Conservation (phyloP, 2,329 filamentous ascomycete genomes). For the Colletotrichum magnum region DNA sequence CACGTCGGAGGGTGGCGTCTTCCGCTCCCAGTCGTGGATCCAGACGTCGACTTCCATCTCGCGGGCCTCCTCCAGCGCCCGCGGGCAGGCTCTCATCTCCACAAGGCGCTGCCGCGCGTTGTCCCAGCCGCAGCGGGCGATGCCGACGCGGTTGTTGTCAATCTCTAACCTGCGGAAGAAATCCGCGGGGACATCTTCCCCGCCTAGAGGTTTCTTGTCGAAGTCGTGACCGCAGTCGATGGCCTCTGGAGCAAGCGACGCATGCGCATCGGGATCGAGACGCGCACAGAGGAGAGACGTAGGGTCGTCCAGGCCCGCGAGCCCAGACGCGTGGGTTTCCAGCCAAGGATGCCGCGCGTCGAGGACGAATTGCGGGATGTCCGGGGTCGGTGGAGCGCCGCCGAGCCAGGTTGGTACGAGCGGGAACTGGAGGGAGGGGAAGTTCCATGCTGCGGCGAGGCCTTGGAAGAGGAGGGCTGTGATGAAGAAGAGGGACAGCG, state of each 20-base stretch:
- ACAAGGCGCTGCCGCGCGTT: not conserved
- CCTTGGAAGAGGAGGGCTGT: not conserved
- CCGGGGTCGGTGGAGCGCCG: not conserved
- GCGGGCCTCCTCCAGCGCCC: not conserved
- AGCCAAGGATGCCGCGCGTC: not conserved
- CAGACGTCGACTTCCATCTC: conserved; percentile 3
- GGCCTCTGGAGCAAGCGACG: too few species aligned
- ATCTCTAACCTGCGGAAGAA: conserved; percentile 10
- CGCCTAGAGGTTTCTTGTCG: not conserved
- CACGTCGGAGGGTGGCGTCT: not conserved
- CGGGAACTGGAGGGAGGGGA: not conserved
- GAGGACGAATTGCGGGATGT: conserved; percentile 25
- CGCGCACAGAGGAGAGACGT: not conserved
- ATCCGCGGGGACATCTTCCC: not conserved
- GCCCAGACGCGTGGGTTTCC: not conserved
- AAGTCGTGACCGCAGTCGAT: not conserved
- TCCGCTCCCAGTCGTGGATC: not conserved
- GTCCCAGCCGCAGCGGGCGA: not conserved
- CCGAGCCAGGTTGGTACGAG: conserved; percentile 9
- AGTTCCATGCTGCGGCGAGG: conserved; percentile 11
- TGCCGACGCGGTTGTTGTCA: not conserved
- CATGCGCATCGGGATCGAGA: too few species aligned
- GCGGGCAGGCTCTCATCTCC: conserved; percentile 5
- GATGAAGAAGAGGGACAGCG: not conserved
- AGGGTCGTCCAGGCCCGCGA: not conserved